phyloP scores from a whole-genome alignment of 2,329 filamentous ascomycete genomes.

The Annulohypoxylon truncatum region DNA sequence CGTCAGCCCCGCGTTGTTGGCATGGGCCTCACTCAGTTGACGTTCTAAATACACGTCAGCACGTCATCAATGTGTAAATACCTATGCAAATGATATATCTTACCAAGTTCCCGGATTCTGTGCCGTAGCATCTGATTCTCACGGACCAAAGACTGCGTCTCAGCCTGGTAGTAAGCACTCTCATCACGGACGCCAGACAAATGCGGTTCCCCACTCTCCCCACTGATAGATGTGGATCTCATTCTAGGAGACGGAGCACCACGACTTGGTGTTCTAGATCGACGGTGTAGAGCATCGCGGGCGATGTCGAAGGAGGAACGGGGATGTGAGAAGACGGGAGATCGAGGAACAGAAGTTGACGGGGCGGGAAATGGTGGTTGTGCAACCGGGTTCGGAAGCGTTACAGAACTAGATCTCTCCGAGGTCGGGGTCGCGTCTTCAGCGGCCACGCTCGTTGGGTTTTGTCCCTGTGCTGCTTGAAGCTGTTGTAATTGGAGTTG shows the following conservation, averaged over 20 bases:
- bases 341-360: constrained; percentile 62
- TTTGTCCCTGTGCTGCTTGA: constrained; percentile 58
- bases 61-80: constrained; percentile 22
- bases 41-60: constrained; percentile 57
- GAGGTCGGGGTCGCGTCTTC: constrained; percentile 63
- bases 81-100: background rate
- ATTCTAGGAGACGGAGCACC: constrained; percentile 66
- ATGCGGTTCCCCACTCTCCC: constrained; percentile 68
- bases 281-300: constrained; percentile 65
- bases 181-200: constrained; percentile 76
- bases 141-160: constrained; percentile 79
- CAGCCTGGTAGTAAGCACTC: constrained; percentile 82
- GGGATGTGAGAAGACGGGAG: constrained; percentile 61
- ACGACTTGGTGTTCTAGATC: constrained; percentile 69
- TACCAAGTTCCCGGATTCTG: constrained; percentile 79
- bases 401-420: constrained; percentile 57
- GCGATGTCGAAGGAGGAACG: constrained; percentile 70
- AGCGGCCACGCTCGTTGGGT: constrained; percentile 57
- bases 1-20: constrained; percentile 51
- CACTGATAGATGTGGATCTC: constrained; percentile 68
- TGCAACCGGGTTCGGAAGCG: constrained; percentile 51
- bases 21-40: constrained; percentile 60
- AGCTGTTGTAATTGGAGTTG: constrained; percentile 76
- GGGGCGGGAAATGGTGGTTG: constrained; percentile 52
- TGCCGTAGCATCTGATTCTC: constrained; percentile 87